phyloP scores from a whole-genome alignment of 768 basidiomycete species.

The Lentinus tigrinus region DNA sequence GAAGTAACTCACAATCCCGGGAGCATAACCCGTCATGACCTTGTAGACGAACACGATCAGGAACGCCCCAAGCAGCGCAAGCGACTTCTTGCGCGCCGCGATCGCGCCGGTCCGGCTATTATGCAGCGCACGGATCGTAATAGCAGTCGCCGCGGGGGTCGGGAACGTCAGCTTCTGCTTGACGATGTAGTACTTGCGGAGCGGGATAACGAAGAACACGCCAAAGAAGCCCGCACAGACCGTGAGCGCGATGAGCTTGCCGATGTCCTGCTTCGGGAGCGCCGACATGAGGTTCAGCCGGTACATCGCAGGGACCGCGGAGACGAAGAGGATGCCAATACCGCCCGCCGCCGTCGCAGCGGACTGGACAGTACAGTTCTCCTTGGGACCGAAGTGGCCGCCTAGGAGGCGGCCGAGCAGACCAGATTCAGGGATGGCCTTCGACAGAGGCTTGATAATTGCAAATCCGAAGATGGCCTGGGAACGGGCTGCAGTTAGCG shows the following conservation, averaged over 20 bases:
- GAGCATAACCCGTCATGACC: slow-evolving; percentile 56
- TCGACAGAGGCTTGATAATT: slow-evolving; percentile 57
- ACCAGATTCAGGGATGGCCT: slow-evolving; percentile 45
- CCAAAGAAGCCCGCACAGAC: slow-evolving; percentile 57
- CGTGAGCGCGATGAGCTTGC: slow-evolving; percentile 55
- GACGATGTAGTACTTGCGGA: slow-evolving; percentile 61
- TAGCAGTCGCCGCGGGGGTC: slow-evolving; percentile 65
- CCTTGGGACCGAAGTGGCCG: slow-evolving; percentile 63
- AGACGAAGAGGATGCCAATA: slow-evolving; percentile 57
- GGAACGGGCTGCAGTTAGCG: background rate
- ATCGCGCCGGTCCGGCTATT: slow-evolving; percentile 47
- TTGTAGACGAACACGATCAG: slow-evolving; percentile 48
- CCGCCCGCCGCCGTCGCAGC: slow-evolving; percentile 60
- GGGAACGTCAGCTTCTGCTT: slow-evolving; percentile 64
- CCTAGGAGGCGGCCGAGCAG: slow-evolving; percentile 45
- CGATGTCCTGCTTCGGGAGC: slow-evolving; percentile 50
- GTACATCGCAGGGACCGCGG: slow-evolving; percentile 61
- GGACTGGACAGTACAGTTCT: slow-evolving; percentile 63
- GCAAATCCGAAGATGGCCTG: slow-evolving; percentile 59
- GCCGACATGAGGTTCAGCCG: slow-evolving; percentile 47
- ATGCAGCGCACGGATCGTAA: slow-evolving; percentile 62
- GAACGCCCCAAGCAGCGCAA: slow-evolving; percentile 49
- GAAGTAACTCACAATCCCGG: slow-evolving; percentile 45
- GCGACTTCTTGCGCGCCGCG: slow-evolving; percentile 55
- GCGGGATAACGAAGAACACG: slow-evolving; percentile 65